Evolutionary conservation across 768 basidiomycete species (phyloP).

Genomic region (Pulveroboletus frians): DNA sequence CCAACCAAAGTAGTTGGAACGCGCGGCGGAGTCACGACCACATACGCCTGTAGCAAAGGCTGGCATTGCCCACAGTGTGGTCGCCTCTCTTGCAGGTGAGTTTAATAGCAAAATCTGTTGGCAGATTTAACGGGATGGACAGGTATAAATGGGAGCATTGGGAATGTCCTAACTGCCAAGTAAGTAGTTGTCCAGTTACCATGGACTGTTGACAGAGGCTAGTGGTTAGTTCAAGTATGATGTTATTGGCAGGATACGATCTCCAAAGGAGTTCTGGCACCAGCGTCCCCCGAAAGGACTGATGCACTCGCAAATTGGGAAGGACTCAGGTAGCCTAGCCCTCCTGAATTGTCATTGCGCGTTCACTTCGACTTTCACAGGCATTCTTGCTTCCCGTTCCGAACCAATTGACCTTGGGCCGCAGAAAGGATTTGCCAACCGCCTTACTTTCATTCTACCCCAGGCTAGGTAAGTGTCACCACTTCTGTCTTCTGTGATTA

Average conservation of each 20-base stretch:
- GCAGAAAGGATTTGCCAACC: slow-evolving; percentile 21
- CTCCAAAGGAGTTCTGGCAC: slow-evolving; percentile 37
- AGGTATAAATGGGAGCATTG: slow-evolving; percentile 74
- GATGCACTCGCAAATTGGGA: slow-evolving; percentile 26
- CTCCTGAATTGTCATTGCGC: not conserved
- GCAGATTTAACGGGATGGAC: slow-evolving; percentile 1
- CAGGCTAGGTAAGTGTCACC: slow-evolving; percentile 34
- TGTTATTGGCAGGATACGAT: slow-evolving; percentile 20
- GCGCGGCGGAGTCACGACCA: slow-evolving; percentile 41
- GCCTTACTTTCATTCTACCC: slow-evolving; percentile 50
- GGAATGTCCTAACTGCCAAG: slow-evolving; percentile 62
- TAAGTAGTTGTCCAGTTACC: slow-evolving; percentile 24
- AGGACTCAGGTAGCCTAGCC: slow-evolving; percentile 24
- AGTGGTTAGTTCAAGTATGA: slow-evolving; percentile 12
- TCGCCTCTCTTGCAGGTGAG: slow-evolving; percentile 67
- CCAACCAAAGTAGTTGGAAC: slow-evolving; percentile 32
- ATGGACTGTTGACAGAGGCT: not conserved
- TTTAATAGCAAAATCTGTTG: not conserved
- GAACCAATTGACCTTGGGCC: slow-evolving; percentile 19
- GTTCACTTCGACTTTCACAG: slow-evolving; percentile 9
- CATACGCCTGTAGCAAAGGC: slow-evolving; percentile 55
- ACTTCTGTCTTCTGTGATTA: not conserved
- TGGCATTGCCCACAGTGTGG: slow-evolving; percentile 69
- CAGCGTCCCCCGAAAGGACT: slow-evolving; percentile 24
- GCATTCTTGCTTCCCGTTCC: slow-evolving; percentile 13